Base-by-base conservation (phyloP, 2,329 filamentous ascomycete genomes). In the Blastomyces gilchristii region DNA sequence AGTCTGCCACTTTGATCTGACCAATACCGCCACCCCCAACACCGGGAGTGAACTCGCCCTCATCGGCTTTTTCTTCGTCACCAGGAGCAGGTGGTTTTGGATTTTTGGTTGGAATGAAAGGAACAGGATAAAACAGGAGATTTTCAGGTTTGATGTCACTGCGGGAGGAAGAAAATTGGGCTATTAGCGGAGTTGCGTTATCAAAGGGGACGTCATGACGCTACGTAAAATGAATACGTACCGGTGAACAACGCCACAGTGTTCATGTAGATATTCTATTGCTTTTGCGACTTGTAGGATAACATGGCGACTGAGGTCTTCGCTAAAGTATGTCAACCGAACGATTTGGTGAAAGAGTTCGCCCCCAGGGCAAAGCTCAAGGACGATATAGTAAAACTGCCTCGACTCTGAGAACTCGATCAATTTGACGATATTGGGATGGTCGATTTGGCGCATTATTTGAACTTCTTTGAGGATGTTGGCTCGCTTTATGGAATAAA, bases 111-210 rank as follows among this genome's bases (percentile, higher is more conserved):
- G 92, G 90, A 25, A 95, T 77, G 67, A 94, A 87, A 0, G 91
- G 88, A 64, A 87, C 89, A 3, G 92, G 93, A 69, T 90, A 90
- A 77, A 97, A 99, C 2, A 99, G 81, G 62, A 99, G 86, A 72
- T 99, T 99, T 77, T 99, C 94, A 0, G 94, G 94, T 77, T 99
- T 99, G 78, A 99, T 99, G 74, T 97, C 92, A 76, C 91, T 97
- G 12, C 57, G 50, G 58, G 59, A 56, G 73, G 50, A 58, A 57
- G 58, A 74, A 72, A 52, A 25, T 8, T 0, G 25, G 50, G 68
- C 74, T 69, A 73, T 80, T 71, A 80, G 75, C 57, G 14, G 14
- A 2, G 22, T 41, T 28, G 34, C 37, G n/a, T n/a, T 18, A 39
- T 58, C 37, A 22, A 22, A 62, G 47, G 52, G 58, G 58, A 62